Percentiles rank a stretch among this genome's conserved stretches.
phyloP scores from a whole-genome alignment of 768 basidiomycete species.

The Dentipellis sp. region DNA sequence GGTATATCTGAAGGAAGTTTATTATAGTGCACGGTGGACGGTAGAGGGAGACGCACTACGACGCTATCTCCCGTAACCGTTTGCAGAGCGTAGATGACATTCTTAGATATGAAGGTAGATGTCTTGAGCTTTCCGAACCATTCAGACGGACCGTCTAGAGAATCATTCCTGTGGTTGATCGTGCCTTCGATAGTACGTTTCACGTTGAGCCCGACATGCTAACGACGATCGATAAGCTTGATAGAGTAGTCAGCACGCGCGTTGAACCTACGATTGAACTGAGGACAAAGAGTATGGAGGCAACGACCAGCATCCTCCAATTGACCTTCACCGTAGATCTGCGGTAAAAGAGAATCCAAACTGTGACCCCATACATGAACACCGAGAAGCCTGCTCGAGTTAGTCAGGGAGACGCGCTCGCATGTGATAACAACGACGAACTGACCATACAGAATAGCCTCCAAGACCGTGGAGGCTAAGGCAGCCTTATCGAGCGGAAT shows the following conservation, averaged over 20 bases:
- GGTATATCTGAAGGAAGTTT: constrained; percentile 15
- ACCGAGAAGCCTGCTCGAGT: constrained; percentile 23
- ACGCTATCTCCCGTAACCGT: neutral
- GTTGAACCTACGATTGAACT: constrained; percentile 21
- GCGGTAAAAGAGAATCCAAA: constrained; percentile 17
- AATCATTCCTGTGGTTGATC: constrained; percentile 13
- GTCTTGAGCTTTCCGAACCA: constrained; percentile 20
- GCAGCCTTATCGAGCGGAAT: constrained; percentile 15
- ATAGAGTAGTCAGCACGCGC: neutral
- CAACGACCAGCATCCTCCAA: neutral
- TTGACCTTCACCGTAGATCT: neutral
- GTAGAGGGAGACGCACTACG: neutral
- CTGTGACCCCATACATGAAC: constrained; percentile 25
- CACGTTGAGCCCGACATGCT: neutral
- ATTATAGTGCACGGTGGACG: neutral
- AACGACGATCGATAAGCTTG: neutral
- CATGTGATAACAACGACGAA: neutral
- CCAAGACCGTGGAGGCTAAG: constrained; percentile 19
- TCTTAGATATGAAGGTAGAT: constrained; percentile 21
- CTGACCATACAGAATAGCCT: constrained; percentile 19
- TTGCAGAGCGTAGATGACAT: constrained; percentile 12
- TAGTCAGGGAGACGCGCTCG: neutral
- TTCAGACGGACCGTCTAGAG: constrained; percentile 12
- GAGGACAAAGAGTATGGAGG: constrained; percentile 16
- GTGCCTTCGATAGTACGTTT: constrained; percentile 14